Evolutionary conservation across 106 monocot species (phyloP), one percentile per base, ranked within the genome.

Genomic region (Apostasia shenzhenica): DNA sequence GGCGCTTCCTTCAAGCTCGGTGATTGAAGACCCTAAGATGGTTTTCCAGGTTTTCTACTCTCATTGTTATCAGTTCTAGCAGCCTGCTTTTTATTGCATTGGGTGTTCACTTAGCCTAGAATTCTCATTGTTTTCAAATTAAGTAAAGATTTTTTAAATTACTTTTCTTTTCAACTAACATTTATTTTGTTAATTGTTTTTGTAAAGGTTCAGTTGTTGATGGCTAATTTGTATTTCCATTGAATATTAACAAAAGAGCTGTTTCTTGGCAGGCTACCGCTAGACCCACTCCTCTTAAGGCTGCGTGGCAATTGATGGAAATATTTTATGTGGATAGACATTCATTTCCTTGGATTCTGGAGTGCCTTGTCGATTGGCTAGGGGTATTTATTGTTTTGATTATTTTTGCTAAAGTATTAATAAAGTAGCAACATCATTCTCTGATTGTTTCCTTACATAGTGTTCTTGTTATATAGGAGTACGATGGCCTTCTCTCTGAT

Each of bases 361-460:
- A 89, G 71, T 52, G 81, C 9, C 82, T 97, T 74, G 89, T 84
- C 63, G 95, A 97, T 79, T 97, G 95, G 95, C 81, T 92, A 84
- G 84, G 84, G 72, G 95, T 97, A 84, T 84, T 80, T 66, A 63
- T 80, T 77, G 70, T 76, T 63, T 0, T 48, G 5, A 8, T n/a
- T 57, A 2, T 76, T 45, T 37, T 73, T 73, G 5, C 4, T 59
- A 8, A 54, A 14, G 2, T 39, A 59, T 48, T 37, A 8, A 44
- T 9, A 13, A n/a, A 45, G 13, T 37, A 51, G 14, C 3, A 9
- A 3, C 37, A 37, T 53, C 5, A 41, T 11, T 77, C 45, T 14
- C 39, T 39, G 9, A 44, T 54, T 37, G 52, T 67, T 44, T 44
- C n/a, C 3, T 48, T 43, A 5, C 1, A 44, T 44, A 26, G 49